Conservation (phyloP, 352 stramenopile genomes). For the Phytophthora agathidicida region DNA sequence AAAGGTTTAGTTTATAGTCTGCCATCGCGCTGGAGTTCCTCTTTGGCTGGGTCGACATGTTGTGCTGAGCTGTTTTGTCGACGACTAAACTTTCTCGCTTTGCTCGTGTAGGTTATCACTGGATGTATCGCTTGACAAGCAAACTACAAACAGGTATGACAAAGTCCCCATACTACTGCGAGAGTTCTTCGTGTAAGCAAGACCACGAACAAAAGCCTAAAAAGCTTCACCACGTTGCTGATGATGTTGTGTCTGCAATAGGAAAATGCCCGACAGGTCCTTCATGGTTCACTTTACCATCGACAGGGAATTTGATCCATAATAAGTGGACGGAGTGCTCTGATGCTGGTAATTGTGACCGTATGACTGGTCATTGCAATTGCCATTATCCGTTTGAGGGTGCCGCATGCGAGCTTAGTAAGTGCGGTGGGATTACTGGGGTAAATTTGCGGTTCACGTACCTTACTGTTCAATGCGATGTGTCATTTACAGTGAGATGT, state of each 20-base stretch:
- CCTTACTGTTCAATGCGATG: not conserved
- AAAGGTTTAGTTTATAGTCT: slow-evolving; percentile 42
- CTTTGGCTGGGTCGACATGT: no score
- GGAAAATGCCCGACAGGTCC: slow-evolving; percentile 63
- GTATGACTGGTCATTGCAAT: slow-evolving; percentile 53
- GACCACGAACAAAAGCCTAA: not conserved
- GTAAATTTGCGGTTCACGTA: no score
- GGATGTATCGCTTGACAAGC: no score
- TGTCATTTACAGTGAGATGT: slow-evolving; percentile 58
- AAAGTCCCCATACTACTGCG: no score
- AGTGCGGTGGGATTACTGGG: not conserved
- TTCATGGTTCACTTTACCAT: slow-evolving; percentile 66
- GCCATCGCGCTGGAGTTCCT: not conserved
- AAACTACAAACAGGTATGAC: no score
- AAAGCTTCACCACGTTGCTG: not conserved
- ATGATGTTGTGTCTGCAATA: slow-evolving; percentile 28
- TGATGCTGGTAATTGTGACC: slow-evolving; percentile 65
- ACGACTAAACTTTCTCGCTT: no score
- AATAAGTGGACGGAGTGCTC: slow-evolving; percentile 63
- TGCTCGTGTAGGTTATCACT: no score
- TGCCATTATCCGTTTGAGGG: slow-evolving; percentile 71
- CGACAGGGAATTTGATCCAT: slow-evolving; percentile 53
- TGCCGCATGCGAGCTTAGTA: slow-evolving; percentile 61
- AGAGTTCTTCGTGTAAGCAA: slow-evolving; percentile 55
- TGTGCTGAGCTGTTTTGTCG: no score